phyloP scores from a whole-genome alignment of 2,329 filamentous ascomycete genomes.

The Tolypocladium guangdongense region DNA sequence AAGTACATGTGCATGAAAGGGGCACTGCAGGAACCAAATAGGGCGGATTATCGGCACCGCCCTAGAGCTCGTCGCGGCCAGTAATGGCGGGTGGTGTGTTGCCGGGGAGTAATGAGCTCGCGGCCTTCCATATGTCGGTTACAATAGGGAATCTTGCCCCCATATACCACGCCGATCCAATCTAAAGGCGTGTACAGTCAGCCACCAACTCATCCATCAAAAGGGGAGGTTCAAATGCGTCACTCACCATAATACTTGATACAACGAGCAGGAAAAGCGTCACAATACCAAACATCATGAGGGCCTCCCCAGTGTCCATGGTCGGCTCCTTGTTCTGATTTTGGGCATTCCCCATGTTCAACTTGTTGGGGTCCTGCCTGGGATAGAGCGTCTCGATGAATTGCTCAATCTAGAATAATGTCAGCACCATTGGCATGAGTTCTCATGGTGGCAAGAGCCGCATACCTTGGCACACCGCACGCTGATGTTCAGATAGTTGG shows the following conservation, averaged over 20 bases:
- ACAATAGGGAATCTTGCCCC: slow-evolving; percentile 66
- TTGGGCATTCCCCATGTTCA: slow-evolving; percentile 29
- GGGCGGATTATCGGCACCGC: slow-evolving; percentile 1
- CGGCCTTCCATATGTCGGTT: slow-evolving; percentile 14
- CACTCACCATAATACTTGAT: slow-evolving; percentile 64
- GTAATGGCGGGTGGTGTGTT: slow-evolving; percentile 13
- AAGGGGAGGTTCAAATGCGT: too few species aligned
- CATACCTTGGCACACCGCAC: slow-evolving; percentile 73
- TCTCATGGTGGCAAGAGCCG: background rate
- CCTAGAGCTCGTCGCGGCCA: slow-evolving; percentile 25
- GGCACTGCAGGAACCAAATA: slow-evolving; percentile 5
- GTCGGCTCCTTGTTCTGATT: slow-evolving; percentile 28
- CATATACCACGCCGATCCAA: slow-evolving; percentile 65
- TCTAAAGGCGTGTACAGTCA: slow-evolving; percentile 34
- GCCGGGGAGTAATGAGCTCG: slow-evolving; percentile 11
- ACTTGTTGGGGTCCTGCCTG: slow-evolving; percentile 58
- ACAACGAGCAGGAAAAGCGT: slow-evolving; percentile 60
- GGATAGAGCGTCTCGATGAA: slow-evolving; percentile 94
- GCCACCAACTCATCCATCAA: background rate
- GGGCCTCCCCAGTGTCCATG: slow-evolving; percentile 46
- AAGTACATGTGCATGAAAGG: slow-evolving; percentile 1
- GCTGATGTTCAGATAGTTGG: slow-evolving; percentile 86
- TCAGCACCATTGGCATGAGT: background rate
- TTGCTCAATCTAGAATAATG: slow-evolving; percentile 63
- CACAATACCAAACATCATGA: slow-evolving; percentile 57